Evolutionary conservation across 108 stramenopile genomes (phyloP).

Genomic region (Aureococcus anophagefferens): DNA sequence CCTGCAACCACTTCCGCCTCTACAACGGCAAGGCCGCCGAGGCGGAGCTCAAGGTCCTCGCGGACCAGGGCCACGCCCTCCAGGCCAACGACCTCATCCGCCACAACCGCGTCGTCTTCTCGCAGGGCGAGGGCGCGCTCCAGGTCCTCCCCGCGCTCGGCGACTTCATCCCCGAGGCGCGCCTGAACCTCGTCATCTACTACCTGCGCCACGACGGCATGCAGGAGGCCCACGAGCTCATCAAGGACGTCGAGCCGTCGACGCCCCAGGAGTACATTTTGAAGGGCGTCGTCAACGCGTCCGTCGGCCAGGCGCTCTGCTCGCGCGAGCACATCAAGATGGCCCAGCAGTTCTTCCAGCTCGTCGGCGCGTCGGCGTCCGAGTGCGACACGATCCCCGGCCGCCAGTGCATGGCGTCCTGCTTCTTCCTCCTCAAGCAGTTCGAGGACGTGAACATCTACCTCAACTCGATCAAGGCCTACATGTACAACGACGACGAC

Average conservation of each 20-base stretch:
- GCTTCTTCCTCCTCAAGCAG: constrained; percentile 60
- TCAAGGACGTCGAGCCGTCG: constrained; percentile 58
- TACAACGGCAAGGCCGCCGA: constrained; percentile 72
- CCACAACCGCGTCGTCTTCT: constrained; percentile 69
- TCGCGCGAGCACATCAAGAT: constrained; percentile 46
- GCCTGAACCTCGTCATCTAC: constrained; percentile 63
- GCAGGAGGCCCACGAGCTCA: constrained; percentile 57
- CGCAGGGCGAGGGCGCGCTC: constrained; percentile 54
- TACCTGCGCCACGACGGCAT: constrained; percentile 42
- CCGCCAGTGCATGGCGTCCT: constrained; percentile 75
- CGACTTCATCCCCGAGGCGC: constrained; percentile 63
- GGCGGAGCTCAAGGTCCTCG: constrained; percentile 55
- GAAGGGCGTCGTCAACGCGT: constrained; percentile 61
- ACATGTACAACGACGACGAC: constrained; percentile 64
- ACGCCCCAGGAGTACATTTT: constrained; percentile 69
- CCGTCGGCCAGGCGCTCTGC: constrained; percentile 46
- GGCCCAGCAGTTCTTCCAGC: constrained; percentile 61
- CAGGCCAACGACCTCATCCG: constrained; percentile 54
- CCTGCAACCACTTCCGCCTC: constrained; percentile 69
- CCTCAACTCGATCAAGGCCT: constrained; percentile 41
- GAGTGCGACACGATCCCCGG: constrained; percentile 82
- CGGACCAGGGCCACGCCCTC: constrained; percentile 26
- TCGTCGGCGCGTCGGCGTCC: constrained; percentile 57
- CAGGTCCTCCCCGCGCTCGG: constrained; percentile 55
- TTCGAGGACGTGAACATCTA: constrained; percentile 69